These are phyloP conservation scores for Botrytis cinerea DNA, from an alignment of 2,329 filamentous ascomycete genomes.

Conservation along the genomic window DNA sequence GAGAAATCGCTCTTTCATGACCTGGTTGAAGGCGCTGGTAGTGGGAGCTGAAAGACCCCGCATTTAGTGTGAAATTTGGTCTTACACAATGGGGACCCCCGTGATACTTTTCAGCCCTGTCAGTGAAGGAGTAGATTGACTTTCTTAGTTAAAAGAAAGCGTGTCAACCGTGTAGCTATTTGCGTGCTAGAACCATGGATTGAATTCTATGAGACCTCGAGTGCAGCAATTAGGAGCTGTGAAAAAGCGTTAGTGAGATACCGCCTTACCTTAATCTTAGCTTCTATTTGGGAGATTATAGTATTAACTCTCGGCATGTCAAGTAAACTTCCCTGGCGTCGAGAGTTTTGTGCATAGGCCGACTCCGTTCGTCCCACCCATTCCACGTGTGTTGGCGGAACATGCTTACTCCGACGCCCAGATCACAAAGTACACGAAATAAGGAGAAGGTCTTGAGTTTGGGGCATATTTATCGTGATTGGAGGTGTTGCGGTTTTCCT, in stretches of 20 bases:
- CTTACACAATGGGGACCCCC: neutral
- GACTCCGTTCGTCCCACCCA: neutral
- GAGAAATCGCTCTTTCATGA: neutral
- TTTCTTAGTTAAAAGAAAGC: neutral
- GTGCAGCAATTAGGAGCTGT: neutral
- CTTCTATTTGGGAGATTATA: neutral
- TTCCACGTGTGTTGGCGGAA: neutral
- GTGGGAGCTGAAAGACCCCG: slow-evolving; percentile 4
- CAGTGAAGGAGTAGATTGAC: neutral
- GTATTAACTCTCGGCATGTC: neutral
- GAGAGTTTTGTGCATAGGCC: neutral
- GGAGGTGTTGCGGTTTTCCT: neutral
- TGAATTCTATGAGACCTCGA: neutral
- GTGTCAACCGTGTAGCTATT: neutral
- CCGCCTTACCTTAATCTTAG: neutral
- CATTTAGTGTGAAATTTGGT: neutral
- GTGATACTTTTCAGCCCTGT: neutral
- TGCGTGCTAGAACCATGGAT: too few species aligned
- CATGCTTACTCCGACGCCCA: neutral
- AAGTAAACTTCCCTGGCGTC: neutral
- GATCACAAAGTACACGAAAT: neutral
- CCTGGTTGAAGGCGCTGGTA: neutral
- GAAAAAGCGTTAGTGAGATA: neutral
- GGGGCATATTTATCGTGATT: neutral
- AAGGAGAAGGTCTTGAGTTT: neutral